These are phyloP conservation scores for Neonectria faginata DNA, from an alignment of 2,329 filamentous ascomycete species.

Conservation along the genomic window DNA sequence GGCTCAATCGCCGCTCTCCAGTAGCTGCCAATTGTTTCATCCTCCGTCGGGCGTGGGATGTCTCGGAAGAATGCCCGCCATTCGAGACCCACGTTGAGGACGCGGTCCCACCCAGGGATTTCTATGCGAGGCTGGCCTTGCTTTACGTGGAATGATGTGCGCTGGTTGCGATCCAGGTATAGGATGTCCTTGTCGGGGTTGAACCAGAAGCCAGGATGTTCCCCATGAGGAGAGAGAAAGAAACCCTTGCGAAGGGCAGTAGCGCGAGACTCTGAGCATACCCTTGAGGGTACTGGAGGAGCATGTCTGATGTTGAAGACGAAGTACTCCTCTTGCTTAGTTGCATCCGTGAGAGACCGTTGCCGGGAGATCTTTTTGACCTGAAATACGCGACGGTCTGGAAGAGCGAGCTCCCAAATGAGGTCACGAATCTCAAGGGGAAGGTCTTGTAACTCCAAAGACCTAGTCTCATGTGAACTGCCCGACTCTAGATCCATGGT, in stretches of 20 bases:
- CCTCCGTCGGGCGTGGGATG: slow-evolving; percentile 38
- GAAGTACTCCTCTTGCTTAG: slow-evolving; percentile 22
- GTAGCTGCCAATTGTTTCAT: slow-evolving; percentile 35
- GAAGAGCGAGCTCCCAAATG: slow-evolving; percentile 47
- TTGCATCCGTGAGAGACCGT: neutral
- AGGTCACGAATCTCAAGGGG: slow-evolving; percentile 46
- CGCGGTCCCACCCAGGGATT: slow-evolving; percentile 40
- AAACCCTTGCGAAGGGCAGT: slow-evolving; percentile 44
- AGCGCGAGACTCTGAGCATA: slow-evolving; percentile 46
- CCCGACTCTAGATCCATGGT: slow-evolving; percentile 19
- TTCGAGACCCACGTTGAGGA: slow-evolving; percentile 45
- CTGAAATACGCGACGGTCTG: slow-evolving; percentile 47
- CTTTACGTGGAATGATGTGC: slow-evolving; percentile 33
- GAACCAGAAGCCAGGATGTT: slow-evolving; percentile 42
- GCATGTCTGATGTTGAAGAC: slow-evolving; percentile 41
- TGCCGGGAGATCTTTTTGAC: slow-evolving; percentile 34
- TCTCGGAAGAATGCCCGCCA: slow-evolving; percentile 48
- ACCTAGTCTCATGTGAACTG: neutral
- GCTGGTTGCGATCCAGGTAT: slow-evolving; percentile 47
- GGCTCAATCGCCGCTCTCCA: slow-evolving; percentile 39
- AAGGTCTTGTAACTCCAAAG: slow-evolving; percentile 32
- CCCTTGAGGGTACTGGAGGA: slow-evolving; percentile 33
- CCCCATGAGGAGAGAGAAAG: slow-evolving; percentile 36
- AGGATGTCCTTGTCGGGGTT: slow-evolving; percentile 45
- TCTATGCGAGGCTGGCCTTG: slow-evolving; percentile 21